Percentiles rank a stretch among this genome's conserved stretches.
Evolutionary conservation across 805 yeast species (phyloP).

Genomic region (Wickerhamomyces pijperi): DNA sequence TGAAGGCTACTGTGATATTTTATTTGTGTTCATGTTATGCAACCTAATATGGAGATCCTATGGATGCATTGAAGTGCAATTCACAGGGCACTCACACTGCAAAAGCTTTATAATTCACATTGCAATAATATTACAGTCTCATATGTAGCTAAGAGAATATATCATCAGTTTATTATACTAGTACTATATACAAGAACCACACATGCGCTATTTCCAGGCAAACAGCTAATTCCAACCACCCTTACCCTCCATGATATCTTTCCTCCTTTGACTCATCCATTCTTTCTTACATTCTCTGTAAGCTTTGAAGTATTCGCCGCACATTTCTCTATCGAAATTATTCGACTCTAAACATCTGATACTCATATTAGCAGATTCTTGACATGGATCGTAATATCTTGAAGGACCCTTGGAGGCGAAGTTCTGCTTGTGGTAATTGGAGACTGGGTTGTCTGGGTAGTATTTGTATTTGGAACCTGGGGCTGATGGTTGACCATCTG

Average conservation of each 20-base stretch:
- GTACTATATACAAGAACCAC: no score
- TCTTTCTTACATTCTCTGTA: conserved; percentile 84
- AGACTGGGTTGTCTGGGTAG: conserved; percentile 84
- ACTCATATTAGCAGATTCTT: conserved; percentile 80
- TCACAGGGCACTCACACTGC: no score
- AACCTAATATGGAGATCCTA: no score
- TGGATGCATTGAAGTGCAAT: no score
- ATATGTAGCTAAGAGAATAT: no score
- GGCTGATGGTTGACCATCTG: conserved; percentile 20
- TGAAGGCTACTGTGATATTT: no score
- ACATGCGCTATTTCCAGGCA: no score
- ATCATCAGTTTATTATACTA: no score
- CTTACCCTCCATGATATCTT: conserved; percentile 18
- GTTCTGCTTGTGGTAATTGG: conserved; percentile 51
- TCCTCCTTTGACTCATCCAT: conserved; percentile 40
- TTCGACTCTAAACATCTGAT: conserved; percentile 73
- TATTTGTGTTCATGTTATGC: no score
- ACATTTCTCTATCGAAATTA: conserved; percentile 55
- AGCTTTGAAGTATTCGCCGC: conserved; percentile 80
- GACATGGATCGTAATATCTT: conserved; percentile 87
- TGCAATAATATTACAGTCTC: no score
- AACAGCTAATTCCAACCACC: conserved; percentile 14
- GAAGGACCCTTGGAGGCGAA: conserved; percentile 73
- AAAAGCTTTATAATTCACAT: no score
- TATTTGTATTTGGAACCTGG: conserved; percentile 44